Evolutionary conservation across 2,329 filamentous ascomycete genomes (phyloP).

Genomic region (Xylariaceae sp.): DNA sequence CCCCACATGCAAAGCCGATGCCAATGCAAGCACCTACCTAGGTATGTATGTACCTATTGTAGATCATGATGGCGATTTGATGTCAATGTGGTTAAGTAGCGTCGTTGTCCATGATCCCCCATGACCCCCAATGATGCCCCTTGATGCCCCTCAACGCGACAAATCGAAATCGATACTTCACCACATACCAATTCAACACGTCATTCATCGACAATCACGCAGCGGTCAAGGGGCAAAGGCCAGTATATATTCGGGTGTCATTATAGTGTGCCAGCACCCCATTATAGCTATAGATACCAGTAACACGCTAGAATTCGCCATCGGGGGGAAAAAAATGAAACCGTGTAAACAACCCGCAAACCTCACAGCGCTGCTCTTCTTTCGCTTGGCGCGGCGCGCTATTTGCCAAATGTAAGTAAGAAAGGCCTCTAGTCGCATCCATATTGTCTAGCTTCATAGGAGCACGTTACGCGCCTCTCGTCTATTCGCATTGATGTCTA

Average conservation of each 20-base stretch:
- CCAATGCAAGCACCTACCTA: too few species aligned
- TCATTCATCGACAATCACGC: background rate
- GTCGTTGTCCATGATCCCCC: too few species aligned
- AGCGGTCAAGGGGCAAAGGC: background rate
- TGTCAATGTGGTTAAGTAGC: too few species aligned
- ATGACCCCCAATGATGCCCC: too few species aligned
- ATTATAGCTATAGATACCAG: background rate
- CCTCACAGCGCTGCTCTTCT: background rate
- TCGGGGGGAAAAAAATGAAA: background rate
- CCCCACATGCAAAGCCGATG: too few species aligned
- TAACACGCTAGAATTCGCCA: background rate
- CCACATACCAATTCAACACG: background rate
- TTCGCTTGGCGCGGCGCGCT: background rate
- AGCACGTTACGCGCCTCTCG: background rate
- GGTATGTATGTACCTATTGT: too few species aligned
- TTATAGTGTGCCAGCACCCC: background rate
- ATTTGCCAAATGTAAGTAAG: background rate
- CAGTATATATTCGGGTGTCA: background rate
- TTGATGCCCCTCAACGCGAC: background rate
- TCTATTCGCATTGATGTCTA: slow-evolving; percentile 1
- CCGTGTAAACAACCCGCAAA: background rate
- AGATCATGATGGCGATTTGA: too few species aligned
- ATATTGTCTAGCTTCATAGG: background rate
- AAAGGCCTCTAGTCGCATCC: background rate
- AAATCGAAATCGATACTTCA: background rate